Evolutionary conservation across 129 eudicot species (phyloP), one percentile per base, ranked within the genome.

Genomic region (Pittosporum tobira): DNA sequence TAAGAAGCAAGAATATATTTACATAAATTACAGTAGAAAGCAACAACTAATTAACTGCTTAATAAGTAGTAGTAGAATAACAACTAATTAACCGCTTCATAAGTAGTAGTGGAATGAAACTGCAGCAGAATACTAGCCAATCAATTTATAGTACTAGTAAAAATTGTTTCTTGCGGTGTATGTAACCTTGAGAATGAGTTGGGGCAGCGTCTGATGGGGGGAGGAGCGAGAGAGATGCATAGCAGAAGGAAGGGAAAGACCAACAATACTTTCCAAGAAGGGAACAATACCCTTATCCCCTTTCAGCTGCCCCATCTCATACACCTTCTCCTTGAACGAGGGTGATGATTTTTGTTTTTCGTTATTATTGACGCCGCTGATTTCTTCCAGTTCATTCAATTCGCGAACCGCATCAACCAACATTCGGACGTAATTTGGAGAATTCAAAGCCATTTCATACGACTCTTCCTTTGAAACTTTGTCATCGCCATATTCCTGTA

Each of bases 281-380:
- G 97, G 85, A 53, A 85, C 76, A 45, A 79, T 54, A 29, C 97
- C 97, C 51, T 77, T 77, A 46, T 84, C 95, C 75, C 91, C 97
- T 67, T 82, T 88, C 57, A 70, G 66, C 71, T 53, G 62, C 27
- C 81, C 97, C 86, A 89, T 79, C 24, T 66, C 62, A 61, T 57
- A 75, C 12, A 82, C 80, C 62, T 77, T 89, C 18, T 51, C 66
- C 79, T 64, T 75, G 30, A 84, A 88, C 11, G n/a, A n/a, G n/a
- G n/a, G n/a, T n/a, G n/a, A n/a, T n/a, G 65, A 53, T 19, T 1
- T 18, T 57, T 13, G 36, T 27, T 29, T n/a, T 28, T 29, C 24
- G 15, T 56, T 40, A n/a, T n/a, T 30, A 56, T 25, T 13, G 59
- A 38, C 13, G 48, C 23, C 53, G 18, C 28, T 20, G n/a, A 65